Conservation (phyloP, 2,329 filamentous ascomycete genomes). For the Aureobasidium lini region DNA sequence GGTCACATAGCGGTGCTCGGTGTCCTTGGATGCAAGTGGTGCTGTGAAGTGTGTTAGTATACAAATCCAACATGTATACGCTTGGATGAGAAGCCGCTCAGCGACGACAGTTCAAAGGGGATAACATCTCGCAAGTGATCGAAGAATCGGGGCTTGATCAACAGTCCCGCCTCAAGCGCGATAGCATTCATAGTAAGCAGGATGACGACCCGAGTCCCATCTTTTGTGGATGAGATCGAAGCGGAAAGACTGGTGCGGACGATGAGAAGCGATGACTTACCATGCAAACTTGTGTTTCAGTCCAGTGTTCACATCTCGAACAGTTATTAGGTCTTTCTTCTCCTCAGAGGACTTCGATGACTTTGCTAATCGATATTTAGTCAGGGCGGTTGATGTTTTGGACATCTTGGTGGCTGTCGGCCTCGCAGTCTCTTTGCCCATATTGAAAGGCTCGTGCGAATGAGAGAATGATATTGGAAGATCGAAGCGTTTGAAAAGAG, state of each 20-base stretch:
- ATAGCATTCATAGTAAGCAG: too few relatives aligned
- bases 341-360: background rate
- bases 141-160: background rate
- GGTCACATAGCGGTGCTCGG: slow-evolving; percentile 16
- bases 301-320: background rate
- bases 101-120: too few relatives aligned
- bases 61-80: background rate
- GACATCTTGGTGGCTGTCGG: too few relatives aligned
- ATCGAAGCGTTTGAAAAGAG: too few relatives aligned
- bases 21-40: slow-evolving; percentile 15
- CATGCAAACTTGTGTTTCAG: background rate
- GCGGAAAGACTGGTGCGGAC: background rate
- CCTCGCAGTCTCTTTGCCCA: too few relatives aligned
- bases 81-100: too few relatives aligned
- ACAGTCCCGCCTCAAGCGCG: background rate
- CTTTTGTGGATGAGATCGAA: background rate
- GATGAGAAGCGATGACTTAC: background rate
- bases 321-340: background rate
- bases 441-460: too few relatives aligned
- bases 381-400: too few relatives aligned
- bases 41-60: background rate
- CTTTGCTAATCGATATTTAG: background rate
- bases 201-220: too few relatives aligned
- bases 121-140: background rate
- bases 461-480: too few relatives aligned